Base-by-base conservation (phyloP, 352 stramenopile species). In the Phytopythium cucurbitacearum region DNA sequence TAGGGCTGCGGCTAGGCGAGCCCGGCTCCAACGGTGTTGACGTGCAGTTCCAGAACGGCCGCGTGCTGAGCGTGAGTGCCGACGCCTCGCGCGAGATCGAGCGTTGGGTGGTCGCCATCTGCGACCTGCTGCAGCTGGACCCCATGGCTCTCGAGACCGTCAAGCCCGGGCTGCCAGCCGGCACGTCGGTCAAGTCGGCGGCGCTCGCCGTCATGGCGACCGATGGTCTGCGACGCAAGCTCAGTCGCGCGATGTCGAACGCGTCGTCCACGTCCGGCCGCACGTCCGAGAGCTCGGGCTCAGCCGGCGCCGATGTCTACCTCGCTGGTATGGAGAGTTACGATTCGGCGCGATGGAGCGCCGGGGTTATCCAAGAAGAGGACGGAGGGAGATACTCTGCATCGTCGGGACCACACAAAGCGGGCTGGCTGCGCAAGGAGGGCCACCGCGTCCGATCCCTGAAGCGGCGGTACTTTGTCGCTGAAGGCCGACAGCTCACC, bases 371-470 rank as follows among this genome's bases (percentile, higher is more conserved):
- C 21, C 21, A 28, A 28, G 21, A 28, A 28, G 21, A 28, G 21
- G 21, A 28, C 21, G 21, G 21, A 28, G 21, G 21, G 10, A 43
- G 9, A 21, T 5, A 13, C 15, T 46, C 34, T 36, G 38, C 10
- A 37, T 16, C 35, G 40, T 43, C 33, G 6, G 4, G 53, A 49
- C 50, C 63, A 9, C 65, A 65, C 32, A 89, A 89, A 47, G 76
- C 66, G n/a, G 84, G 84, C 13, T 91, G 84, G 80, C 56, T 94
- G 48, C 75, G 73, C 38, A 94, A 94, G 59, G 79, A 94, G 73
- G 84, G 84, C 37, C 68, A 81, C 7, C 57, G 69, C 41, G 62
- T 83, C 35, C 87, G 86, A 44, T 87, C 69, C 36, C 87, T 86
- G 53, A 91, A 91, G 52, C 77, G 81, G 4, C 80, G 84, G 16